Percentiles rank a stretch among this genome's conserved stretches.
Evolutionary conservation across 345 rosid species (phyloP).

Genomic region (Lepidium africanum): DNA sequence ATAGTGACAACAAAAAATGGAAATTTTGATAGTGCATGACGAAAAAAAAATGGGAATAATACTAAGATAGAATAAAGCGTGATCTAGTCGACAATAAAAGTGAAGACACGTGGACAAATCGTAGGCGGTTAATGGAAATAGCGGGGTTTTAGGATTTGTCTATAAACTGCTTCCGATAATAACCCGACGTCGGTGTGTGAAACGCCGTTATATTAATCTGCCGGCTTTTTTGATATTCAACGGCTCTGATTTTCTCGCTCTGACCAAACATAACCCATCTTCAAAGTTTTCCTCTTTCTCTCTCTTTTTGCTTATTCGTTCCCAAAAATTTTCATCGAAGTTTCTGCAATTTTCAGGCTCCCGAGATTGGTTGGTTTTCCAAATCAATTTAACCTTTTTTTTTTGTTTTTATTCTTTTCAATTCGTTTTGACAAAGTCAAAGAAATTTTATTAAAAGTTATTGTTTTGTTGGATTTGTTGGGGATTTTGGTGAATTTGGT

Average conservation of each 20-base stretch:
- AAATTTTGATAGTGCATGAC: too few species aligned
- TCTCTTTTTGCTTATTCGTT: background rate
- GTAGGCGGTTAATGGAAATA: background rate
- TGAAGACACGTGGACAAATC: slow-evolving; percentile 19
- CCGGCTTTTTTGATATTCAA: slow-evolving; percentile 17
- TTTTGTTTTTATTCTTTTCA: background rate
- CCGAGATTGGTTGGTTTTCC: slow-evolving; percentile 17
- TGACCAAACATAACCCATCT: slow-evolving; percentile 26
- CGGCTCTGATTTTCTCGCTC: slow-evolving; percentile 16
- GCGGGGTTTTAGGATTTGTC: slow-evolving; percentile 19
- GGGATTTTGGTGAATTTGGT: slow-evolving; percentile 1
- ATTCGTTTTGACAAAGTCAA: background rate
- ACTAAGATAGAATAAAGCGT: background rate
- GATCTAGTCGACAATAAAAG: background rate
- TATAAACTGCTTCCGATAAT: slow-evolving; percentile 14
- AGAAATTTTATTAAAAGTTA: background rate
- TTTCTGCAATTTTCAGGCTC: background rate
- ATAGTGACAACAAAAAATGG: background rate
- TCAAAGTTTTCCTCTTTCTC: background rate
- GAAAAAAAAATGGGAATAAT: too few species aligned
- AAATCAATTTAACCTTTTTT: background rate
- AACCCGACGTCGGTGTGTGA: slow-evolving; percentile 22
- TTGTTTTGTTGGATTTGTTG: background rate
- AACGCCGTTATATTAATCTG: slow-evolving; percentile 14
- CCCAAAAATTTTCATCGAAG: background rate